Percentiles rank a stretch among this genome's conserved stretches.
These are phyloP conservation scores for Starmerella gropengiesseri DNA, from an alignment of 805 yeast genomes.

Conservation along the genomic window DNA sequence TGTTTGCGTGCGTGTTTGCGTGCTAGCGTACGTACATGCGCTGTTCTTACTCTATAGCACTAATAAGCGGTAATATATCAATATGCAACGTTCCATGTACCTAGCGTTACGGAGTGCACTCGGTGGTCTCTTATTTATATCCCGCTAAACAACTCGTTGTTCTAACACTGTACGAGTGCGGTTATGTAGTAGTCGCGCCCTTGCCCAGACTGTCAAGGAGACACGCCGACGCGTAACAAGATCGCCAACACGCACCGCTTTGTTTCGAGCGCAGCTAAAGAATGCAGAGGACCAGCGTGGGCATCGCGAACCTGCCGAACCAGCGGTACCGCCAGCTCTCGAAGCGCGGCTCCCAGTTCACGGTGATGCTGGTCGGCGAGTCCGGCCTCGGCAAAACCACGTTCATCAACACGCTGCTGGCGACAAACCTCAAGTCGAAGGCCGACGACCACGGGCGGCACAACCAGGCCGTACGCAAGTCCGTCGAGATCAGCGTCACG, in stretches of 20 bases:
- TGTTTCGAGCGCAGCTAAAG: background rate
- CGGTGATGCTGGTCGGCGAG: slow-evolving; percentile 78
- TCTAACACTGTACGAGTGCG: too few species aligned
- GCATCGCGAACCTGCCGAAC: slow-evolving; percentile 29
- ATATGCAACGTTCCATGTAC: too few species aligned
- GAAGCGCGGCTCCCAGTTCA: slow-evolving; percentile 56
- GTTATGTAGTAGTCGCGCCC: background rate
- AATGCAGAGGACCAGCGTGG: slow-evolving; percentile 23
- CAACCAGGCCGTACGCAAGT: slow-evolving; percentile 33
- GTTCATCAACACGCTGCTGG: slow-evolving; percentile 70
- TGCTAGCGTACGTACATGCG: too few species aligned
- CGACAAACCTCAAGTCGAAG: slow-evolving; percentile 37
- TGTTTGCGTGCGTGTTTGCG: too few species aligned
- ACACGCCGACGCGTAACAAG: slow-evolving; percentile 1
- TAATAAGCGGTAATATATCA: too few species aligned
- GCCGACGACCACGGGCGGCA: slow-evolving; percentile 33
- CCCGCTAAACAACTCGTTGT: too few species aligned
- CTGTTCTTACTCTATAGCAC: too few species aligned
- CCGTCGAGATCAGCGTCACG: slow-evolving; percentile 33
- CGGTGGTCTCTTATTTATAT: too few species aligned
- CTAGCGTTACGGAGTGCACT: too few species aligned
- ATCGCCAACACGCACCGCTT: slow-evolving; percentile 4
- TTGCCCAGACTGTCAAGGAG: slow-evolving; percentile 1
- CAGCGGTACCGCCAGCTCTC: slow-evolving; percentile 31
- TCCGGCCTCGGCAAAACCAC: slow-evolving; percentile 60